Base-by-base conservation (phyloP, 2,329 filamentous ascomycete species). In the Zymoseptoria tritici region DNA sequence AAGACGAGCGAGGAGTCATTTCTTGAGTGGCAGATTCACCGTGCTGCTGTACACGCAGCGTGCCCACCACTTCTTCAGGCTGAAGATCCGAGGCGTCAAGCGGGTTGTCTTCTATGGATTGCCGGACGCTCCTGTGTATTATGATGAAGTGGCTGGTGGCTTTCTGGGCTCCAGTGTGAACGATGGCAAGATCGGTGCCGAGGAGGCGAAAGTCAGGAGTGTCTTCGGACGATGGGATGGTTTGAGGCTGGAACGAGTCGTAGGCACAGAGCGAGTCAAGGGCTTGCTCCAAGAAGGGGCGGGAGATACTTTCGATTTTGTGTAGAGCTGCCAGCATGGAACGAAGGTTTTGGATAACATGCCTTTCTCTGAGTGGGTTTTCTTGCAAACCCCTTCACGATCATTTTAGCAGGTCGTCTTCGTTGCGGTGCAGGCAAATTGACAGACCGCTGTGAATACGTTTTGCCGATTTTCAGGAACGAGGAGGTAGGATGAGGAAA, bases 21-120 rank as follows among this genome's bases (percentile, higher is more conserved):
- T 99, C 75, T 78, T 91, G 64, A 88, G 80, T 49, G 94, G 92
- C 4, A 82, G 91, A 16, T 89, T 97, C 72, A 85, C 85, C 20
- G 82, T 97, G 19, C 76, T 99, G 49, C 79, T 99, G 16, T 99
- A 97, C 76, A 95, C 92, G 1, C 93, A 96, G 73, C 86, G 94
- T 60, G 90, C 92, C n/a, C 94, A 99, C 75, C 94, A 99, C 75
- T 97, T 97, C 80, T 85, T 91, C 55, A 83, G 94, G n/a, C 91
- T 94, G 71, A 83, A 84, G 66, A 81, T 99, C 57, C 83, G 85
- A 42, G 94, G 94, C 21, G 91, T 94, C 13, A 87, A 86, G 73
- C 82, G 86, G 49, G 83, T 97, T n/a, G 82, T 97, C 56, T 88
- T 96, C 80, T 97, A 97, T 73, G 89, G 87, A 1, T 74, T 97